Percentiles rank a stretch among this genome's conserved stretches.
Evolutionary conservation across 106 monocot genomes (phyloP).

Genomic region (Agapanthus africanus): DNA sequence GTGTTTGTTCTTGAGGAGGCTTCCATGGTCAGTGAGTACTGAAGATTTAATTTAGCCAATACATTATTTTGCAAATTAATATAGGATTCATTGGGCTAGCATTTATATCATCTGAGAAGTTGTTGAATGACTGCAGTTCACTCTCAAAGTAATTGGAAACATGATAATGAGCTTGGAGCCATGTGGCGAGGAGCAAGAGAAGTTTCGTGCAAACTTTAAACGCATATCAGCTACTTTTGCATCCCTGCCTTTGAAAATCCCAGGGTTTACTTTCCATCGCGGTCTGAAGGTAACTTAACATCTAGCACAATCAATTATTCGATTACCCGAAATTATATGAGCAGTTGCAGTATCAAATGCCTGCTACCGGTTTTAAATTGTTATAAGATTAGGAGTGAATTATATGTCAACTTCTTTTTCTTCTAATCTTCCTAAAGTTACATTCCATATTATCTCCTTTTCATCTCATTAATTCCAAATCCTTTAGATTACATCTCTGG

Average conservation of each 20-base stretch:
- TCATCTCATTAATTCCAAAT: no score
- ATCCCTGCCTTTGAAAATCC: constrained; percentile 31
- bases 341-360: no score
- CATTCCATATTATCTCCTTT: no score
- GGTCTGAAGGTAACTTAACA: constrained; percentile 20
- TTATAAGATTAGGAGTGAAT: no score
- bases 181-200: constrained; percentile 25
- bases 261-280: constrained; percentile 22
- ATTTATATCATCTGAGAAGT: background rate
- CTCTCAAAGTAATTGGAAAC: constrained; percentile 28
- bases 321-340: no score
- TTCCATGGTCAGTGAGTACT: constrained; percentile 13
- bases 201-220: constrained; percentile 31
- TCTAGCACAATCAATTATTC: no score
- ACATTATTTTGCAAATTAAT: background rate
- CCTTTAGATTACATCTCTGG: no score
- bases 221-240: constrained; percentile 22
- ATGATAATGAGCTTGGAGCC: constrained; percentile 35
- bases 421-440: no score
- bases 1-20: constrained; percentile 31
- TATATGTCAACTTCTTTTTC: no score
- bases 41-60: no score
- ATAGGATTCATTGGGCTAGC: background rate
- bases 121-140: constrained; percentile 19
- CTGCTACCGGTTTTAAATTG: no score